A percentile compares a stretch with the other conserved stretches of the same genome.
These are phyloP conservation scores for Fusarium sarcochroum DNA, from an alignment of 2,329 filamentous ascomycete genomes.

Conservation along the genomic window DNA sequence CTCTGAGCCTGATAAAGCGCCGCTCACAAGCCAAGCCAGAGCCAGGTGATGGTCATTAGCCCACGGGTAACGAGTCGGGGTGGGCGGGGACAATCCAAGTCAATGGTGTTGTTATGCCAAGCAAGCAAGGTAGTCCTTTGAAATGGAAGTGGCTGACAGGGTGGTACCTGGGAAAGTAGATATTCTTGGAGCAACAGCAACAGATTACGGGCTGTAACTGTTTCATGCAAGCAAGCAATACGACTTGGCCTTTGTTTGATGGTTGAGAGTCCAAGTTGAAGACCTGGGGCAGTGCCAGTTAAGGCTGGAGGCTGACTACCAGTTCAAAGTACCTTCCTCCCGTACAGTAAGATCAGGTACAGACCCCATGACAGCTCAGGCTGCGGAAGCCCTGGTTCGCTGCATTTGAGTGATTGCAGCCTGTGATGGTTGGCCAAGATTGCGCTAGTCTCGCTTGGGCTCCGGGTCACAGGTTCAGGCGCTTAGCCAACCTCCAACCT, in stretches of 20 bases:
- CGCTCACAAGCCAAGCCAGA: conserved; percentile 36
- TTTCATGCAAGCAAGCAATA: conserved; percentile 9
- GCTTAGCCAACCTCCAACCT: conserved; percentile 9
- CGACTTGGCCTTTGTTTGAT: background rate
- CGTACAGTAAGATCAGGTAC: conserved; percentile 26
- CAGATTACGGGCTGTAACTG: background rate
- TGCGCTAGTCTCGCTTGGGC: conserved; percentile 25
- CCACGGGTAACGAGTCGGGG: background rate
- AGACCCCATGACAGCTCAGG: background rate
- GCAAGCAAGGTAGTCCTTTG: background rate
- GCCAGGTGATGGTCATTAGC: conserved; percentile 32
- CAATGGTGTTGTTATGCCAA: conserved; percentile 22
- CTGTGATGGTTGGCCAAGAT: background rate
- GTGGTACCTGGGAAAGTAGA: conserved; percentile 7
- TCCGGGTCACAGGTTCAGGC: conserved; percentile 17
- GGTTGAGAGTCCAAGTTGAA: conserved; percentile 9
- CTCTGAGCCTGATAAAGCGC: conserved; percentile 27
- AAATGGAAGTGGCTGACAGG: background rate
- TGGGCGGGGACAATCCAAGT: conserved; percentile 34
- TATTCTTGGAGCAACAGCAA: background rate
- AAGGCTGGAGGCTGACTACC: conserved; percentile 11
- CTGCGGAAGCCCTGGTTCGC: conserved; percentile 15
- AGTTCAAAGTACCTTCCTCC: background rate
- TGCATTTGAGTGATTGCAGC: conserved; percentile 32
- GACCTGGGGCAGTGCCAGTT: conserved; percentile 22